Evolutionary conservation across 2,329 filamentous ascomycete species (phyloP).

Genomic region (Phyllosticta capitalensis): DNA sequence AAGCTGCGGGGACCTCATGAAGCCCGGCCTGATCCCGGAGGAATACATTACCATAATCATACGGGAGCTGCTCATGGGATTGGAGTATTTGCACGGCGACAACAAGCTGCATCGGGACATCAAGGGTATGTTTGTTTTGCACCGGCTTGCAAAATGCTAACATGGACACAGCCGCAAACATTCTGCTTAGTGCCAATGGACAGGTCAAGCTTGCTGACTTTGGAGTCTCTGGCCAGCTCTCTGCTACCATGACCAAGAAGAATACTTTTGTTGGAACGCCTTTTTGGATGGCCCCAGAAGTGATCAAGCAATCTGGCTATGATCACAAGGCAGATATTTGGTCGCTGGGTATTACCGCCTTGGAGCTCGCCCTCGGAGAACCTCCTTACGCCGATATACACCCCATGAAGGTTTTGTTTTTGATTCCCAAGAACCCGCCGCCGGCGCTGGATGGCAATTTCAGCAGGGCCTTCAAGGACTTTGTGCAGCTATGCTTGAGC

Average conservation of each 20-base stretch:
- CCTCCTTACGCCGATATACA: slow-evolving; percentile 94
- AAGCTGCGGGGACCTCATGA: slow-evolving; percentile 92
- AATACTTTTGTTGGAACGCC: slow-evolving; percentile 97
- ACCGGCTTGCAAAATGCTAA: background rate
- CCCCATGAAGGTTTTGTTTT: slow-evolving; percentile 94
- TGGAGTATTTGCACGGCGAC: slow-evolving; percentile 90
- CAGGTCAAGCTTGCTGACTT: slow-evolving; percentile 98
- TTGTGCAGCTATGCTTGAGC: slow-evolving; percentile 59
- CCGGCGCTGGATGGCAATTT: slow-evolving; percentile 54
- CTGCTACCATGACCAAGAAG: slow-evolving; percentile 98
- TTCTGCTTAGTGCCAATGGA: slow-evolving; percentile 77
- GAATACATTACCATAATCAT: slow-evolving; percentile 97
- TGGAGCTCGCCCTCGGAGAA: slow-evolving; percentile 85
- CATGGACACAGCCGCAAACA: slow-evolving; percentile 64
- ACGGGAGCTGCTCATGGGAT: slow-evolving; percentile 74
- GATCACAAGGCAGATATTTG: slow-evolving; percentile 97
- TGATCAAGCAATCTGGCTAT: slow-evolving; percentile 97
- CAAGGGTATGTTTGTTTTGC: slow-evolving; percentile 54
- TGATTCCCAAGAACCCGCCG: slow-evolving; percentile 90
- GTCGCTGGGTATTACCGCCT: slow-evolving; percentile 89
- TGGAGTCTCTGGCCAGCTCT: slow-evolving; percentile 90
- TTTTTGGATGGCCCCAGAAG: slow-evolving; percentile 99
- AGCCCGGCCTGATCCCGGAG: slow-evolving; percentile 81
- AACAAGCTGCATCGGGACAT: slow-evolving; percentile 96
- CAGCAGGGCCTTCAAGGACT: slow-evolving; percentile 41